These are phyloP conservation scores for Tilletia setariae DNA, from an alignment of 1,284 basidiomycete genomes.

Conservation along the genomic window DNA sequence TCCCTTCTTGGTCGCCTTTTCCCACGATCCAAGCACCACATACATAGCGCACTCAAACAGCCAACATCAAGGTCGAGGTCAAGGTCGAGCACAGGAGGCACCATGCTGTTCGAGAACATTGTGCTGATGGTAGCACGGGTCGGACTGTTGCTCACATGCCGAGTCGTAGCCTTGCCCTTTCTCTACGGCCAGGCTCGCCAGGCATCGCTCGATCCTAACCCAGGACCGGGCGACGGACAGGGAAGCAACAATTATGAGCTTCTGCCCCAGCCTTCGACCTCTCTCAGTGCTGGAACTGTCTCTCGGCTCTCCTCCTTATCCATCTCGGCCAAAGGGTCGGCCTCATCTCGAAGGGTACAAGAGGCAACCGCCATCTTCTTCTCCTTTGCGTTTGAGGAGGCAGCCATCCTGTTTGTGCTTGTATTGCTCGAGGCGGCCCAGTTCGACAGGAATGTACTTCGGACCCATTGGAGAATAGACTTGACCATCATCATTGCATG, in stretches of 20 bases:
- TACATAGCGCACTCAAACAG: too few relatives aligned
- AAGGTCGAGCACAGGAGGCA: too few relatives aligned
- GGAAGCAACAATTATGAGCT: constrained; percentile 25
- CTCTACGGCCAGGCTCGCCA: constrained; percentile 45
- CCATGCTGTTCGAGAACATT: constrained; percentile 8
- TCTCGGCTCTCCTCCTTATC: constrained; percentile 18
- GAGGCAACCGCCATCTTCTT: constrained; percentile 33
- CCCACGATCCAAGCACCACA: neutral
- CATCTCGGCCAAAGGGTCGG: constrained; percentile 22
- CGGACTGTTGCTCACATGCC: constrained; percentile 22
- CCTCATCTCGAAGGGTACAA: constrained; percentile 14
- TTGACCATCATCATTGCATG: constrained; percentile 23
- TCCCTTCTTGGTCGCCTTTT: neutral
- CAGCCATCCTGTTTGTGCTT: constrained; percentile 37
- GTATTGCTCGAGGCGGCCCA: constrained; percentile 43
- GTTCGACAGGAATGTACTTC: constrained; percentile 17
- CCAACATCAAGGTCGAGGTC: too few relatives aligned
- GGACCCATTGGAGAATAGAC: constrained; percentile 27
- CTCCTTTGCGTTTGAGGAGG: constrained; percentile 44
- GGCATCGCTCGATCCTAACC: constrained; percentile 36
- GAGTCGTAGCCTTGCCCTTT: constrained; percentile 32
- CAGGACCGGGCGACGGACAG: constrained; percentile 14
- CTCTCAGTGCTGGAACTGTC: constrained; percentile 21
- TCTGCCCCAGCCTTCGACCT: constrained; percentile 23
- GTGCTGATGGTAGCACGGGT: constrained; percentile 20